phyloP scores from a whole-genome alignment of 148 eudicot genomes.

The Vaccinium darrowii region DNA sequence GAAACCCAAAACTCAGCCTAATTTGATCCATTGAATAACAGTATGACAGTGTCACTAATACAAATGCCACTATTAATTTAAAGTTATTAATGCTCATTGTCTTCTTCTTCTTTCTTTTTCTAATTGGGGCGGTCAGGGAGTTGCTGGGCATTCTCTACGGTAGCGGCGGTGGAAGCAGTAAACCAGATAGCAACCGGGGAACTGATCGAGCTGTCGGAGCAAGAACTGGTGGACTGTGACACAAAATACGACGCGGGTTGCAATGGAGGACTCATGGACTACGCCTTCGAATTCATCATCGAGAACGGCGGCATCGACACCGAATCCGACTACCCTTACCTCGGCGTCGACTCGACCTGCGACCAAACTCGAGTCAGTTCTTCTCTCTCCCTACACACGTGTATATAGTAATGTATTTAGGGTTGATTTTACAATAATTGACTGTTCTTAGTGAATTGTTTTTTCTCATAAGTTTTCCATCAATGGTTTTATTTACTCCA shows the following conservation, averaged over 20 bases:
- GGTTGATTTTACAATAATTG: background rate
- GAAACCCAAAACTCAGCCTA: too few species aligned
- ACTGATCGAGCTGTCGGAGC: conserved; percentile 71
- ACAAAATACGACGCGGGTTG: conserved; percentile 53
- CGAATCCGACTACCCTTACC: conserved; percentile 77
- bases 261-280: conserved; percentile 89
- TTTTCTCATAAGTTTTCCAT: too few species aligned
- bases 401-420: background rate
- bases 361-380: conserved; percentile 57
- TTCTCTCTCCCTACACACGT: background rate
- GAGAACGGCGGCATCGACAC: conserved; percentile 79
- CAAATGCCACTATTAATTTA: too few species aligned
- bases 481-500: too few species aligned
- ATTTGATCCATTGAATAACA: too few species aligned
- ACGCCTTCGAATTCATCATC: conserved; percentile 74
- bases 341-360: conserved; percentile 54
- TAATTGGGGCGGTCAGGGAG: conserved; percentile 42
- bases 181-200: conserved; percentile 75
- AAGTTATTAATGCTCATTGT: background rate
- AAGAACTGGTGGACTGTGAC: conserved; percentile 88
- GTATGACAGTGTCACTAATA: too few species aligned
- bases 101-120: background rate
- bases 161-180: conserved; percentile 81
- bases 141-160: conserved; percentile 94
- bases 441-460: too few species aligned